Conservation (phyloP, 108 stramenopile species). For the Nitzschia palea region DNA sequence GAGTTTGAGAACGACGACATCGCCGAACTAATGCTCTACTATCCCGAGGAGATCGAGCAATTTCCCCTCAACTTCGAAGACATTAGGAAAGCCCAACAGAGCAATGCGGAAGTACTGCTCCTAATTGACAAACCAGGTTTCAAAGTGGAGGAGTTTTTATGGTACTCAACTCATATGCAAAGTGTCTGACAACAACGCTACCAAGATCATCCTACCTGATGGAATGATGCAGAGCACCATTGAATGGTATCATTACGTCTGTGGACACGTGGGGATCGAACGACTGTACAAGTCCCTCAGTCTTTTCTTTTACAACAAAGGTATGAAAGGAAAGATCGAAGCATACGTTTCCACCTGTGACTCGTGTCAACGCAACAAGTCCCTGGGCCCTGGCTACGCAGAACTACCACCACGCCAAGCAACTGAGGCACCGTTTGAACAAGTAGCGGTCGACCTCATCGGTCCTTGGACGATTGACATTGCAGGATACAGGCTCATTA, state of each 20-base stretch:
- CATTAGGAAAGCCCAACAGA: too few relatives aligned
- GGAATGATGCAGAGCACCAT: conserved; percentile 3
- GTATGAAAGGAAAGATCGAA: background rate
- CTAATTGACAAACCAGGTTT: too few relatives aligned
- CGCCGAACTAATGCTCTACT: conserved; percentile 1
- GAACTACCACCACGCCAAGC: conserved; percentile 15
- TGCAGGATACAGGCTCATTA: background rate
- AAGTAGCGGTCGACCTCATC: conserved; percentile 38
- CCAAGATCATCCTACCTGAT: conserved; percentile 38
- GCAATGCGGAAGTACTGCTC: too few relatives aligned
- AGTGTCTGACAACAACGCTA: too few relatives aligned
- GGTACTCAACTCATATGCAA: background rate
- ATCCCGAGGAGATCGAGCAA: background rate
- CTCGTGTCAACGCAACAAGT: conserved; percentile 24
- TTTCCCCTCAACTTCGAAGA: background rate
- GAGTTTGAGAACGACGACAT: too few relatives aligned
- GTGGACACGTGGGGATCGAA: conserved; percentile 28
- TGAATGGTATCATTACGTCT: conserved; percentile 38
- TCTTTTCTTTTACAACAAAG: background rate
- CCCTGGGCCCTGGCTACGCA: conserved; percentile 18
- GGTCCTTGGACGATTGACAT: conserved; percentile 40
- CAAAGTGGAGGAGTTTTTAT: background rate
- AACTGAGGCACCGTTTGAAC: conserved; percentile 16
- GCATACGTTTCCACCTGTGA: conserved; percentile 6
- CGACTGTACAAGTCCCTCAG: conserved; percentile 4